Evolutionary conservation across 805 yeast species (phyloP).

Genomic region (Pichia paraexigua): DNA sequence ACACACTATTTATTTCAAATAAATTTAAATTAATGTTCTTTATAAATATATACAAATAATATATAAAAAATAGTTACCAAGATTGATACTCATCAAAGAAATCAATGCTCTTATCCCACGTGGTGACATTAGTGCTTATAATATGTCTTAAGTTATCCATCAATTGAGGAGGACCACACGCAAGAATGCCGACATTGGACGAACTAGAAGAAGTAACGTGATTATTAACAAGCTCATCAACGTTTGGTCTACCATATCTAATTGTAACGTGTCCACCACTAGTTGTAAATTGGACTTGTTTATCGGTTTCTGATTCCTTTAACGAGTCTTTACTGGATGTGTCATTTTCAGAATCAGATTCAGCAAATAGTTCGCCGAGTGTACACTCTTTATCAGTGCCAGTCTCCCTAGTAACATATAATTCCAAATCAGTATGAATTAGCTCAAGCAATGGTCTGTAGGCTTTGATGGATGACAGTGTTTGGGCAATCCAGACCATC

Average conservation of each 20-base stretch:
- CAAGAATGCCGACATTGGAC: slow-evolving; percentile 30
- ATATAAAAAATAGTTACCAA: neutral
- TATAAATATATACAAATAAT: neutral
- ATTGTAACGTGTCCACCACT: neutral
- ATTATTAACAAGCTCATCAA: slow-evolving; percentile 28
- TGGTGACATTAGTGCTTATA: neutral
- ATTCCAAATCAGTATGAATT: neutral
- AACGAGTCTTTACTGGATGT: neutral
- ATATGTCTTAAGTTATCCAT: slow-evolving; percentile 6
- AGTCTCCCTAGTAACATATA: neutral
- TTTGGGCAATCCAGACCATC: slow-evolving; percentile 1
- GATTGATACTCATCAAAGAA: slow-evolving; percentile 7
- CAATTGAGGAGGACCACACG: slow-evolving; percentile 42
- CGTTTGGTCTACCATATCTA: slow-evolving; percentile 32
- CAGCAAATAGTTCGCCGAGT: neutral
- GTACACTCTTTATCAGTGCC: neutral
- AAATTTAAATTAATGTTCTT: neutral
- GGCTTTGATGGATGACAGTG: neutral
- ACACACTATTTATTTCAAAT: neutral
- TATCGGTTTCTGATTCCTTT: neutral
- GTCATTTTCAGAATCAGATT: neutral
- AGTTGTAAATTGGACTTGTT: neutral
- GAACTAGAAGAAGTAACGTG: slow-evolving; percentile 25
- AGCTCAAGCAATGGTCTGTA: neutral
- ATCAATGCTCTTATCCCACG: slow-evolving; percentile 6